Percentiles rank a stretch among this genome's conserved stretches.
Conservation (phyloP, 1,284 basidiomycete species). For the Limonomyces culmigenus region DNA sequence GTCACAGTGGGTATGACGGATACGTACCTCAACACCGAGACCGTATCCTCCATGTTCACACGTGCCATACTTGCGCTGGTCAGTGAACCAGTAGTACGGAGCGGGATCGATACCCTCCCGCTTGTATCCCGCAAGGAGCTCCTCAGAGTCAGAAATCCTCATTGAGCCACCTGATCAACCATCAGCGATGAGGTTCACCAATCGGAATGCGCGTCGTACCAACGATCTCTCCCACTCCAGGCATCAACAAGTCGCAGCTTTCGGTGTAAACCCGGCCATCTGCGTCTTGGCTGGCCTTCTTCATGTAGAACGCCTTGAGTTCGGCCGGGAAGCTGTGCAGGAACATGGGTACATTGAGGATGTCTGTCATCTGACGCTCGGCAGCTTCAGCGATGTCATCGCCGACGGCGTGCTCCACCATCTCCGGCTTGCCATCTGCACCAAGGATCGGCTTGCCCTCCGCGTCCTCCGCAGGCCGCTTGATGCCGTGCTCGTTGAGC, state of each 20-base stretch:
- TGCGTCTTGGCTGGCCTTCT: slow-evolving; percentile 55
- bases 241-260: slow-evolving; percentile 94
- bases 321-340: slow-evolving; percentile 88
- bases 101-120: slow-evolving; percentile 84
- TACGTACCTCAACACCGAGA: slow-evolving; percentile 69
- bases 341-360: slow-evolving; percentile 87
- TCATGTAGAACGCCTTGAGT: slow-evolving; percentile 98
- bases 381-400: slow-evolving; percentile 99
- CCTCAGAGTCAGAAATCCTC: slow-evolving; percentile 86
- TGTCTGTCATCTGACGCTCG: slow-evolving; percentile 98
- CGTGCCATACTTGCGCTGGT: slow-evolving; percentile 97
- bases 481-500: slow-evolving; percentile 88
- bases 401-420: slow-evolving; percentile 76
- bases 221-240: slow-evolving; percentile 96
- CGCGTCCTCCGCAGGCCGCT: slow-evolving; percentile 67
- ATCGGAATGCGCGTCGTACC: too few species aligned
- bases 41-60: slow-evolving; percentile 98
- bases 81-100: slow-evolving; percentile 94
- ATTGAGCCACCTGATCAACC: slow-evolving; percentile 67
- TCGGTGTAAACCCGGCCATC: slow-evolving; percentile 69
- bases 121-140: slow-evolving; percentile 84
- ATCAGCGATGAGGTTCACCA: slow-evolving; percentile 2
- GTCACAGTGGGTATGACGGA: slow-evolving; percentile 1
- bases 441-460: slow-evolving; percentile 51
- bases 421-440: slow-evolving; percentile 37